These are phyloP conservation scores for Xylaria multiplex DNA, from an alignment of 2,329 filamentous ascomycete genomes.

Conservation along the genomic window DNA sequence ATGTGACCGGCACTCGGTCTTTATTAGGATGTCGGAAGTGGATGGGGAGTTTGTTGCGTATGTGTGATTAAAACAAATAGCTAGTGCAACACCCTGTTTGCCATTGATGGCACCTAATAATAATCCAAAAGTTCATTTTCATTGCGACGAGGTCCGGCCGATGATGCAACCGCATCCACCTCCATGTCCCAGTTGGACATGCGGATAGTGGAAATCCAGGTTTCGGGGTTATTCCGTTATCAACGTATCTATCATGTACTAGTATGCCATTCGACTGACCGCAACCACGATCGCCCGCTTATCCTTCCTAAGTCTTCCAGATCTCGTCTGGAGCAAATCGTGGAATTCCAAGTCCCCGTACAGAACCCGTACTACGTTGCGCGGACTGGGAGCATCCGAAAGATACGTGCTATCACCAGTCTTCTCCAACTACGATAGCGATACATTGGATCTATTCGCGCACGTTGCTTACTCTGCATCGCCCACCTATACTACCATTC, in stretches of 20 bases:
- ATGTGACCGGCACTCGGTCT: slow-evolving; percentile 15
- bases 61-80: slow-evolving; percentile 18
- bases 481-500: slow-evolving; percentile 26
- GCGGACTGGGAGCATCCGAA: slow-evolving; percentile 31
- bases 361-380: slow-evolving; percentile 5
- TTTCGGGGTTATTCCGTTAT: slow-evolving; percentile 28
- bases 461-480: slow-evolving; percentile 34
- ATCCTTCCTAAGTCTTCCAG: neutral
- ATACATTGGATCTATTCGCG: slow-evolving; percentile 19
- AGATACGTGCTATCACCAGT: slow-evolving; percentile 18
- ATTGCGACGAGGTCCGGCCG: slow-evolving; percentile 7
- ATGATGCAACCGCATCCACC: slow-evolving; percentile 27
- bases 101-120: slow-evolving; percentile 18
- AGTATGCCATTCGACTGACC: neutral
- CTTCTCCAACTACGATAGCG: slow-evolving; percentile 21
- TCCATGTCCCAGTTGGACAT: neutral
- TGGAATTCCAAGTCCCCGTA: slow-evolving; percentile 10
- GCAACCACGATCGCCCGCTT: neutral
- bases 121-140: slow-evolving; percentile 11
- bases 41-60: slow-evolving; percentile 6
- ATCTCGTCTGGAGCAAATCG: neutral
- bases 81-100: slow-evolving; percentile 10
- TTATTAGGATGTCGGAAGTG: slow-evolving; percentile 10
- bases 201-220: slow-evolving; percentile 10
- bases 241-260: neutral